Percentiles rank a stretch among this genome's conserved stretches.
Conservation (phyloP, 305 asterid genomes). For the Fraxinus ornus region DNA sequence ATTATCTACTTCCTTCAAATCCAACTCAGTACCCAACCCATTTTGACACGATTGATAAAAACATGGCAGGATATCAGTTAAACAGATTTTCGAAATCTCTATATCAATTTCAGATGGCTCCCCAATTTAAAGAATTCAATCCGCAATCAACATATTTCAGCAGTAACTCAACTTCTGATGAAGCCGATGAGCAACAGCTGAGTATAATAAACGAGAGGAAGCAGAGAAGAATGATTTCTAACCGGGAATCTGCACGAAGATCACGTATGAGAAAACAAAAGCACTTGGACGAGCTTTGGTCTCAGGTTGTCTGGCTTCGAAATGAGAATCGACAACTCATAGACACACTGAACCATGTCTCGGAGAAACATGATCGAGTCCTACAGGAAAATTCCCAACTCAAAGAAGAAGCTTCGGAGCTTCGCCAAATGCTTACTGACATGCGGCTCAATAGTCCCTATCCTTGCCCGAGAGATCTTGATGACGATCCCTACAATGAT, state of each 20-base stretch:
- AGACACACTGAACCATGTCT: slow-evolving; percentile 58
- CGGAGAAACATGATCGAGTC: slow-evolving; percentile 56
- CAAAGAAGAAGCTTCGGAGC: slow-evolving; percentile 68
- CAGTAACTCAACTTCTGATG: slow-evolving; percentile 90
- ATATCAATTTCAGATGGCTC: slow-evolving; percentile 41
- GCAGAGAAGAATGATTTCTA: slow-evolving; percentile 86
- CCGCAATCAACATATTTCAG: slow-evolving; percentile 58
- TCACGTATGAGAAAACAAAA: slow-evolving; percentile 95
- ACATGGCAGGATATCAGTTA: slow-evolving; percentile 46
- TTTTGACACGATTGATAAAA: slow-evolving; percentile 33
- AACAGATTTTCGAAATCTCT: slow-evolving; percentile 49
- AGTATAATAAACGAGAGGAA: slow-evolving; percentile 80
- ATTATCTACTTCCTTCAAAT: slow-evolving; percentile 54
- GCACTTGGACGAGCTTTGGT: slow-evolving; percentile 91
- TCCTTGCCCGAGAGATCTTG: slow-evolving; percentile 49
- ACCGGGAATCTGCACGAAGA: slow-evolving; percentile 84
- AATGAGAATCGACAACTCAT: slow-evolving; percentile 78
- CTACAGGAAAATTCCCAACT: slow-evolving; percentile 67
- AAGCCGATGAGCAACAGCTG: slow-evolving; percentile 75
- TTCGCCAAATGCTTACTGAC: slow-evolving; percentile 59
- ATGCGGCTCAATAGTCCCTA: slow-evolving; percentile 62
- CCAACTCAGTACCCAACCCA: slow-evolving; percentile 49
- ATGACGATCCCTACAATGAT: slow-evolving; percentile 49
- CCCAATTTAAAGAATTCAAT: slow-evolving; percentile 62
- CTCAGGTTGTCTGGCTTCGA: slow-evolving; percentile 84